phyloP scores from a whole-genome alignment of 1,284 basidiomycete genomes.

The Porogramme epimiltina region DNA sequence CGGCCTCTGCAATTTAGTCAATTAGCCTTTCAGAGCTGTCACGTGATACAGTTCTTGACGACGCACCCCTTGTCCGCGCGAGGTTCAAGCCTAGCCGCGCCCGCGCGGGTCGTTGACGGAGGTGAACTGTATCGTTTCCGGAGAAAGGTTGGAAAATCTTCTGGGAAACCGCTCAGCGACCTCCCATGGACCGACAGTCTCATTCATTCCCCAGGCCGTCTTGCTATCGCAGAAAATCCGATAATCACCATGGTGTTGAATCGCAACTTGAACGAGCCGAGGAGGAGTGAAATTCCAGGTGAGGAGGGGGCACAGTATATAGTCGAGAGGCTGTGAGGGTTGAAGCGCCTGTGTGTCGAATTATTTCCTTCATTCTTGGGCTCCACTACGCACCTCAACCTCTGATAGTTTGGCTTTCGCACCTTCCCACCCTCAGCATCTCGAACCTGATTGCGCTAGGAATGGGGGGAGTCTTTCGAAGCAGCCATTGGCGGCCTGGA shows the following conservation, averaged over 20 bases:
- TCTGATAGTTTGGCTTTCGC: no score
- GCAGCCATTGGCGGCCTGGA: no score
- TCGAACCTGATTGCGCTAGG: no score
- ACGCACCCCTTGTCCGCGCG: conserved; percentile 12
- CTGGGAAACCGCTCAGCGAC: conserved; percentile 19
- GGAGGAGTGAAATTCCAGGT: not conserved
- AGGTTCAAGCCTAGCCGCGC: not conserved
- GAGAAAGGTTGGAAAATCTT: conserved; percentile 25
- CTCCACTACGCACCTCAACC: no score
- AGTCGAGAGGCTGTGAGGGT: no score
- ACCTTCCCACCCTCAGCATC: no score
- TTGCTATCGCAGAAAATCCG: conserved; percentile 21
- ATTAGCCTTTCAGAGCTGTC: conserved; percentile 24
- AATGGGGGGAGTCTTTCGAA: no score
- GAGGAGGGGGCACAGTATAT: no score
- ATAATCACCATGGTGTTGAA: conserved; percentile 19
- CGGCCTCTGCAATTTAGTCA: conserved; percentile 13
- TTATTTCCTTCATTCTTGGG: no score
- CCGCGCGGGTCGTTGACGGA: conserved; percentile 1
- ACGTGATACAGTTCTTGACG: conserved; percentile 15
- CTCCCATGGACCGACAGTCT: conserved; percentile 16
- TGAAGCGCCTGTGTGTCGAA: no score
- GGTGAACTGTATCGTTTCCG: conserved; percentile 19
- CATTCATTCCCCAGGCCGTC: conserved; percentile 17
- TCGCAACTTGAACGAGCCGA: not conserved